Percentiles rank a stretch among this genome's conserved stretches.
phyloP scores from a whole-genome alignment of 305 asterid genomes.

The Fraxinus angustifolia region DNA sequence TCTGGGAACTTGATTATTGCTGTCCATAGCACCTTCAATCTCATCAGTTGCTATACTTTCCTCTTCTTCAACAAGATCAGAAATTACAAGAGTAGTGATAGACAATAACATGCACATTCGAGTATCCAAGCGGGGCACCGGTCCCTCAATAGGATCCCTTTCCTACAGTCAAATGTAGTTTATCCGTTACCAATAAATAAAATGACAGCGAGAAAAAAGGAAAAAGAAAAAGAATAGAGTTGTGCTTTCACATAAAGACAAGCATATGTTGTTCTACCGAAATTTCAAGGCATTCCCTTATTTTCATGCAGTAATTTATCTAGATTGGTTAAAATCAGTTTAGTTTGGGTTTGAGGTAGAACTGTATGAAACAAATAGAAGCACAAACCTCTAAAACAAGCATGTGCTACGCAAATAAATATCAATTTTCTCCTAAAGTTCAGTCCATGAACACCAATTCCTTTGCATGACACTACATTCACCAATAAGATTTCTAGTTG shows the following conservation, averaged over 20 bases:
- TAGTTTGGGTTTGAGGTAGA: neutral
- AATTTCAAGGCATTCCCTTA: neutral
- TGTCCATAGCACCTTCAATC: slow-evolving; percentile 32
- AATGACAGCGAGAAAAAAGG: neutral
- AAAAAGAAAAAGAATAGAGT: neutral
- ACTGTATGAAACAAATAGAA: neutral
- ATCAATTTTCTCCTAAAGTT: neutral
- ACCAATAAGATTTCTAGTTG: neutral
- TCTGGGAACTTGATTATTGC: slow-evolving; percentile 35
- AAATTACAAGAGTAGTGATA: slow-evolving; percentile 76
- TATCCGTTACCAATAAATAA: slow-evolving; percentile 2
- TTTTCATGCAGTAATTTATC: neutral
- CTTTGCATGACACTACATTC: neutral
- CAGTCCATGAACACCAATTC: neutral
- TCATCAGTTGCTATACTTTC: slow-evolving; percentile 46
- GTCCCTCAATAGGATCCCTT: slow-evolving; percentile 97
- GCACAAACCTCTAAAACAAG: neutral
- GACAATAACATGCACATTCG: slow-evolving; percentile 87
- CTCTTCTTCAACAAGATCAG: slow-evolving; percentile 92
- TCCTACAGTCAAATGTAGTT: slow-evolving; percentile 45
- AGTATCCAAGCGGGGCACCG: slow-evolving; percentile 92
- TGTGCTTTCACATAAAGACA: neutral
- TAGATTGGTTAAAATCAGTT: neutral
- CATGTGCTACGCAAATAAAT: neutral
- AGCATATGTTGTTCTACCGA: neutral